Base-by-base conservation (phyloP, 129 eudicot species). In the Tanacetum coccineum region DNA sequence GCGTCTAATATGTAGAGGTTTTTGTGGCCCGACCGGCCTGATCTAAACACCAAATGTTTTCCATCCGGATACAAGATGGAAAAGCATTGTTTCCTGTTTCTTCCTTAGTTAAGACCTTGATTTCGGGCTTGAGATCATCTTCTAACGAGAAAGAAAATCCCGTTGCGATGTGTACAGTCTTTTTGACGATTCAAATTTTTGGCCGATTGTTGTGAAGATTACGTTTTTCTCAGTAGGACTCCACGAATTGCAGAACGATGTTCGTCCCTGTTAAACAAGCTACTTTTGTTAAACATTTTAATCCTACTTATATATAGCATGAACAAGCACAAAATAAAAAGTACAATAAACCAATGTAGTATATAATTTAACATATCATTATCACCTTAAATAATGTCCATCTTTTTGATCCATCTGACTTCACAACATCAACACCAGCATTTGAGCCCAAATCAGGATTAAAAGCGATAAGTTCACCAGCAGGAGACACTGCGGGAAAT, bases 11-110 rank as follows among this genome's bases (percentile, higher is more conserved):
- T 64, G 64, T 83, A 88, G 13, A 92, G 61, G 52, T 92, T 92
- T 67, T 92, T 92, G 77, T 92, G 82, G 9, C 98, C 98, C 1
- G 87, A 70, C 17, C 96, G 85, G 0, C 96, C 96, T 1, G 98
- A 92, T 13, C 98, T 78, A 54, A 91, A 85, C 7, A 91, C 95
- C 1, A 91, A 6, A 5, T 14, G 56, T 20, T 80, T 86, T 2
- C 96, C 96, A 42, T 88, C 96, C 8, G 96, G 95, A 0, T 88
- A 73, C 87, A 83, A 1, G 96, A 72, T 1, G 98, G 85, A 68
- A 92, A 92, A 0, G 95, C 98, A 46, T 92, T 92, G 63, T 92
- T 92, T 4, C 96, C 96, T 0, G 87, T 80, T 4, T 74, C 87
- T 30, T 85, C 95, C 14, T 58, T 83, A 1, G 96, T 91, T 1